Percentiles rank a stretch among this genome's conserved stretches.
Conservation (phyloP, 1,284 basidiomycete species). For the Ceratobasidium sp. region DNA sequence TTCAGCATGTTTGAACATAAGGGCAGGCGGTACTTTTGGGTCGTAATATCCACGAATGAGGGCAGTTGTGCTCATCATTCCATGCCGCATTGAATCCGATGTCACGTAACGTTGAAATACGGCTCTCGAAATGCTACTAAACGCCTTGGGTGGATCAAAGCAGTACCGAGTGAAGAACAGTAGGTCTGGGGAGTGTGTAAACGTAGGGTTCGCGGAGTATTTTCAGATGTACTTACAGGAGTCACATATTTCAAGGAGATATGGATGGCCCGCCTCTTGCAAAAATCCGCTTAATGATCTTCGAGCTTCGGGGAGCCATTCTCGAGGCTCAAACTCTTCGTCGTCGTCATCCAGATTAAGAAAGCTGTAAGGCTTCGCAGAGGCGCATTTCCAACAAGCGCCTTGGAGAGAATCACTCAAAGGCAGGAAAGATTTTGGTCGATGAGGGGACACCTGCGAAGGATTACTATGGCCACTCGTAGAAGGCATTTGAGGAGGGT, state of each 20-base stretch:
- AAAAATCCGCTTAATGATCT: not conserved
- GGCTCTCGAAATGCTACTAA: not conserved
- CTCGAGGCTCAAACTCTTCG: slow-evolving; percentile 2
- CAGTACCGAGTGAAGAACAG: not conserved
- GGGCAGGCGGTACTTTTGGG: not conserved
- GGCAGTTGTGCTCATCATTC: slow-evolving; percentile 3
- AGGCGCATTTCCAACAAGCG: not conserved
- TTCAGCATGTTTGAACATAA: slow-evolving; percentile 4
- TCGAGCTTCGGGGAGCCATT: slow-evolving; percentile 3
- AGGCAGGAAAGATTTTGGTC: not conserved
- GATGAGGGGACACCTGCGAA: not conserved
- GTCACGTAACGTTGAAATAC: not conserved
- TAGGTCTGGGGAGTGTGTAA: not conserved
- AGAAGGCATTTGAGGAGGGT: not conserved
- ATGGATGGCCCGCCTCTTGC: not conserved
- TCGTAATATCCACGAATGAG: slow-evolving; percentile 6
- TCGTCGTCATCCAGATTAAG: slow-evolving; percentile 19
- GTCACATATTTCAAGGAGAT: not conserved
- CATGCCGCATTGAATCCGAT: slow-evolving; percentile 7
- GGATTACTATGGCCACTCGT: not conserved
- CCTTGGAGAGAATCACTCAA: not conserved
- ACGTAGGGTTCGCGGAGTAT: not conserved
- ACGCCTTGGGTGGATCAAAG: slow-evolving; percentile 4
- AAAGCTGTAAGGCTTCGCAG: not conserved
- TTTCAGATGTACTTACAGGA: slow-evolving; percentile 3